A percentile compares a stretch with the other conserved stretches of the same genome.
Conservation (phyloP, 768 basidiomycete species). For the Panaeolus cyanescens region DNA sequence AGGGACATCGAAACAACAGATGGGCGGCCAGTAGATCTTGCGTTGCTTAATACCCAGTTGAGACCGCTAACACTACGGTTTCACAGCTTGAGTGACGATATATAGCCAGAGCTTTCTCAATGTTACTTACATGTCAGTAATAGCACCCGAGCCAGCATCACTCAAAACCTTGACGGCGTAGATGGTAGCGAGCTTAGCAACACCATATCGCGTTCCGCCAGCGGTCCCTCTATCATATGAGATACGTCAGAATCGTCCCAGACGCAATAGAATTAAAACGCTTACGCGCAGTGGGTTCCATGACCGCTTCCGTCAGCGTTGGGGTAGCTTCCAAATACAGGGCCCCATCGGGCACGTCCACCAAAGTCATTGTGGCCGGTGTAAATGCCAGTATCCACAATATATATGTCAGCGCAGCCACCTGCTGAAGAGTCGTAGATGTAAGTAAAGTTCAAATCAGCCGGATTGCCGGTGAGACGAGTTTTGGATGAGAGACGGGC, state of each 20-base stretch:
- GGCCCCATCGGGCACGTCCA: constrained; percentile 41
- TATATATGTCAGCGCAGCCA: constrained; percentile 36
- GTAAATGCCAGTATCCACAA: constrained; percentile 34
- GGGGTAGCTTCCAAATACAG: constrained; percentile 29
- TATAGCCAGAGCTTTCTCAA: too few species aligned
- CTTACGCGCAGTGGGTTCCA: constrained; percentile 19
- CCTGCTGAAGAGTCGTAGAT: constrained; percentile 28
- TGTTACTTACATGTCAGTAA: constrained; percentile 24
- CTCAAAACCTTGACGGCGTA: constrained; percentile 45
- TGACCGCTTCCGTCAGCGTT: constrained; percentile 14
- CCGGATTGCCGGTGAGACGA: background rate
- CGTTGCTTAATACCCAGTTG: constrained; percentile 28
- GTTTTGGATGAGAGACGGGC: constrained; percentile 2
- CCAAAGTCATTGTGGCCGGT: constrained; percentile 30
- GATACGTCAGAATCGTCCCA: too few species aligned
- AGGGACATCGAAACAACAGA: constrained; percentile 38
- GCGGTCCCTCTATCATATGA: constrained; percentile 11
- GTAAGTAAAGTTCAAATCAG: constrained; percentile 19
- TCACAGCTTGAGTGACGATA: too few species aligned
- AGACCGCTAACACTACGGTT: constrained; percentile 29
- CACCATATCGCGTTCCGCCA: constrained; percentile 13
- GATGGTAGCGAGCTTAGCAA: constrained; percentile 27
- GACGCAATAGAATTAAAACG: background rate
- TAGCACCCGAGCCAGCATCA: constrained; percentile 27
- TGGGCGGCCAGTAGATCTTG: constrained; percentile 23